Conservation (phyloP, 1,284 basidiomycete species). For the Volvariella surrecta region DNA sequence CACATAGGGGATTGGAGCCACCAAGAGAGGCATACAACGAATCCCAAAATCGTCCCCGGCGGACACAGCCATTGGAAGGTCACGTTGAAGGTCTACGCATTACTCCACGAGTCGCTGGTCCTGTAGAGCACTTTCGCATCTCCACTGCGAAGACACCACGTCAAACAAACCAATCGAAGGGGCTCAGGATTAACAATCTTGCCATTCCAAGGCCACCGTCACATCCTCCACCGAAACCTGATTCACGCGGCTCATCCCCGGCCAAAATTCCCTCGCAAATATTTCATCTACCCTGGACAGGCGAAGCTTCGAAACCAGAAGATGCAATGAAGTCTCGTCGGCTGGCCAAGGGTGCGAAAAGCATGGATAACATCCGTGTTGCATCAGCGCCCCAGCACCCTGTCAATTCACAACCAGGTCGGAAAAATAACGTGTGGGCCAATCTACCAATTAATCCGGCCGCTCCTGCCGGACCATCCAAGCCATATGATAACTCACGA, state of each 20-base stretch:
- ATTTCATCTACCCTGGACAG: slow-evolving; percentile 28
- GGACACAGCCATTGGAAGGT: too few species aligned
- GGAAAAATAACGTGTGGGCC: too few species aligned
- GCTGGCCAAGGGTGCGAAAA: slow-evolving; percentile 38
- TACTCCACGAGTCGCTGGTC: too few species aligned
- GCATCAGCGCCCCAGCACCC: slow-evolving; percentile 23
- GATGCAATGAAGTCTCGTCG: slow-evolving; percentile 13
- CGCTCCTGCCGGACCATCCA: slow-evolving; percentile 23
- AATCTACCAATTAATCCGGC: slow-evolving; percentile 15
- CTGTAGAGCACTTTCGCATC: too few species aligned
- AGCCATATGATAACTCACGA: slow-evolving; percentile 34
- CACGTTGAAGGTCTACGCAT: too few species aligned
- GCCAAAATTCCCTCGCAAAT: slow-evolving; percentile 29
- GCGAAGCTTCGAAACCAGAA: slow-evolving; percentile 20
- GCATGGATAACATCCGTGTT: slow-evolving; percentile 47
- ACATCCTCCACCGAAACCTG: slow-evolving; percentile 18
- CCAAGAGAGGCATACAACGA: slow-evolving; percentile 16
- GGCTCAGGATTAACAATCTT: too few species aligned
- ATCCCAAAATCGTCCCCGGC: too few species aligned
- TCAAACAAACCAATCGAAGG: too few species aligned
- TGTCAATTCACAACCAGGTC: slow-evolving; percentile 27
- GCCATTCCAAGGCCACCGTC: slow-evolving; percentile 32
- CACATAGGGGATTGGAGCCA: slow-evolving; percentile 11
- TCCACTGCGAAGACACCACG: too few species aligned
- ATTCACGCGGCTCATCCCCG: slow-evolving; percentile 31